Evolutionary conservation across 2,329 filamentous ascomycete species (phyloP), one percentile per base, ranked within the genome.

Genomic region (Diaporthe citrichinensis): DNA sequence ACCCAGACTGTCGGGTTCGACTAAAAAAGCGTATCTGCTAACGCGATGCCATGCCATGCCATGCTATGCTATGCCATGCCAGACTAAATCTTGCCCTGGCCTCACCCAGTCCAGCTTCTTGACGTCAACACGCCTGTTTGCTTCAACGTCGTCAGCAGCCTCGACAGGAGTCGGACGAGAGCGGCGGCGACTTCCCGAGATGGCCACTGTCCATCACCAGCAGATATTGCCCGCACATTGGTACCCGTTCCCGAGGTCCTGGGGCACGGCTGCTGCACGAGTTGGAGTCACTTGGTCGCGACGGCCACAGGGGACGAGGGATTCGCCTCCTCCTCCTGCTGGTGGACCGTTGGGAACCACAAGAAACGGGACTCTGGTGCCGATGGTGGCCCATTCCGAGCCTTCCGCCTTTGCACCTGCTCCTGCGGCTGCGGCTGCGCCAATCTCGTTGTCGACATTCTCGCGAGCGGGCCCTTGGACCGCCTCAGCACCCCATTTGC

Each of bases 1-100:
- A 84, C 82, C 84, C 84, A 79, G 79, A 79, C 76, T 79, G 79
- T 80, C 80, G 80, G 84, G 84, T 82, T 84, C 80, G 80, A 82
- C 83, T 84, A 85, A 85, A 83, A 82, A 81, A 78, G 80, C 78
- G 80, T 77, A 72, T 67, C 72, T 77, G 73, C 76, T 77, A 74
- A 80, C 78, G 78, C 76, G 73, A 75, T 75, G 76, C 71, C 46
- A 73, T 73, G 49, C 57, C 58, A 53, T 69, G 59, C 59, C 25
- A 67, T 67, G 61, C 61, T 51, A 67, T 67, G 61, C 61, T 10
- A 68, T 68, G 62, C 65, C 23, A 68, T 53, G 65, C 46, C 65
- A 53, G 65, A 53, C 65, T 69, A 41, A 34, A 8, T 55, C 44
- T 61, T 39, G 65, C 53, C 58, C 57, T 72, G 73, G 53, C 61